A percentile compares a stretch with the other conserved stretches of the same genome.
phyloP scores from a whole-genome alignment of 257 asterid species.

The Solanum tarijense region DNA sequence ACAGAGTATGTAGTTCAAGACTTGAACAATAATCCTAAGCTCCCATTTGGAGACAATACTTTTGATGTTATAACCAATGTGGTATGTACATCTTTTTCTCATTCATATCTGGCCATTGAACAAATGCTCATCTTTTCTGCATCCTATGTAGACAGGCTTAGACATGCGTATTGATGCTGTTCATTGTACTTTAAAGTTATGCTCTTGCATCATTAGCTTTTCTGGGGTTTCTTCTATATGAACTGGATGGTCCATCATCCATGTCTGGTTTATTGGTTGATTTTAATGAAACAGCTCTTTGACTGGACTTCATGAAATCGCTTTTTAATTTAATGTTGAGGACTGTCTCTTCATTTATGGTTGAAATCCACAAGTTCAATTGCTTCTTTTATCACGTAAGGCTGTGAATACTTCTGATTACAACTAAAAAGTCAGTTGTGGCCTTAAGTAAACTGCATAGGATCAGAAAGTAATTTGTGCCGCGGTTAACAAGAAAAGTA shows the following conservation, averaged over 20 bases:
- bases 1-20: conserved; percentile 91
- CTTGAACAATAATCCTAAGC: conserved; percentile 68
- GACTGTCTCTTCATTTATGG: background rate
- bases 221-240: background rate
- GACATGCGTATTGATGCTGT: background rate
- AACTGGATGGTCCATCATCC: background rate
- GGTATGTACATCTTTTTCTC: conserved; percentile 32
- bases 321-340: background rate
- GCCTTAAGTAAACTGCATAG: background rate
- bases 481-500: background rate
- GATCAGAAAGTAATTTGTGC: background rate
- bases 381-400: background rate
- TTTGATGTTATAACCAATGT: conserved; percentile 83
- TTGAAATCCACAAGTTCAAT: background rate
- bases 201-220: background rate
- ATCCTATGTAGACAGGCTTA: background rate
- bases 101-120: background rate
- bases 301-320: background rate
- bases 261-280: background rate
- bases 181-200: background rate
- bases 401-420: background rate
- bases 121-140: background rate
- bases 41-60: conserved; percentile 68
- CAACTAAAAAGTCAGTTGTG: background rate
- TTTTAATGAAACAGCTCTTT: background rate